Percentiles rank a stretch among this genome's conserved stretches.
Conservation (phyloP, 306 rosid genomes). For the Cicer bijugum region DNA sequence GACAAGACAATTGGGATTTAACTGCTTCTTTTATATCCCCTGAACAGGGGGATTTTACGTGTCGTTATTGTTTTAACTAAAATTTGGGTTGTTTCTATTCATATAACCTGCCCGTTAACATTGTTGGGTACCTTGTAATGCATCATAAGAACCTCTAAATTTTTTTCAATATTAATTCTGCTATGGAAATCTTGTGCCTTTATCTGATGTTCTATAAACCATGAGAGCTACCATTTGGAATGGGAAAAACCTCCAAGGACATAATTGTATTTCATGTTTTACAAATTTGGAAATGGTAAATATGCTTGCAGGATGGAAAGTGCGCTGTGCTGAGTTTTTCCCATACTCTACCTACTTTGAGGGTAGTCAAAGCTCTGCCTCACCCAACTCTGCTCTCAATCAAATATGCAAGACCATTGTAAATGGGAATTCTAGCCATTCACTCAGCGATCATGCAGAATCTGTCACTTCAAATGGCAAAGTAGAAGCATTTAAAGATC, state of each 20-base stretch:
- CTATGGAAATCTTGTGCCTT: slow-evolving; percentile 2
- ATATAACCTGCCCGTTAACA: not conserved
- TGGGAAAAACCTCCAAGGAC: not conserved
- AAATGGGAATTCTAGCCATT: slow-evolving; percentile 62
- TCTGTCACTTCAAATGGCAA: slow-evolving; percentile 66
- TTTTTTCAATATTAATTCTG: not conserved
- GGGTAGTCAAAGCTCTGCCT: slow-evolving; percentile 75
- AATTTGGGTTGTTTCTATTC: not conserved
- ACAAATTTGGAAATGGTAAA: slow-evolving; percentile 37
- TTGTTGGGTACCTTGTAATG: not conserved
- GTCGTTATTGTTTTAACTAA: not conserved
- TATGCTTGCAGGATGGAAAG: slow-evolving; percentile 80
- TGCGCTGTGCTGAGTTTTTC: slow-evolving; percentile 69
- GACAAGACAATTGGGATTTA: not conserved
- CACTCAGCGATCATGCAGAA: slow-evolving; percentile 44
- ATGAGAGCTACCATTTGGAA: not conserved
- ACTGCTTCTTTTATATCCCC: not conserved
- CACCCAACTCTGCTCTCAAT: slow-evolving; percentile 59
- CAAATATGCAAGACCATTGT: slow-evolving; percentile 51
- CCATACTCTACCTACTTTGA: slow-evolving; percentile 78
- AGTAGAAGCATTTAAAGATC: slow-evolving; percentile 67
- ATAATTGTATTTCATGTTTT: not conserved
- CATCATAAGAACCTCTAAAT: slow-evolving; percentile 2
- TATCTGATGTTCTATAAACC: not conserved
- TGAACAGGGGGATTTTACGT: not conserved